Base-by-base conservation (phyloP, 768 basidiomycete genomes). In the Tulasnella sp. region DNA sequence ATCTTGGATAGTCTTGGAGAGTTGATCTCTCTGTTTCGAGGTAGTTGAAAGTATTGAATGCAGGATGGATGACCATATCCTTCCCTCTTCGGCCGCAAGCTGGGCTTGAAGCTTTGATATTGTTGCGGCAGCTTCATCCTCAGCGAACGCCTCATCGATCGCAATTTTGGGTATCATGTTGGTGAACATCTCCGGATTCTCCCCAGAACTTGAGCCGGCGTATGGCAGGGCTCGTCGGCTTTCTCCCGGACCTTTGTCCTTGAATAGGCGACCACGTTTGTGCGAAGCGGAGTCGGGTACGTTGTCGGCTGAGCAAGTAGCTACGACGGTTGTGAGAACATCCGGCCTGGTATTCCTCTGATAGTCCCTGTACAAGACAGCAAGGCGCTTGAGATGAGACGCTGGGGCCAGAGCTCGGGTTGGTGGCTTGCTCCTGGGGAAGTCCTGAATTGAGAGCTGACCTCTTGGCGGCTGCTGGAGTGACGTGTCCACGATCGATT, bases 101-200 rank as follows among this genome's bases (percentile, higher is more conserved):
- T 89, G 86, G 46, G 87, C 83, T 80, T 93, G 92, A 1, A 85
- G 85, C 81, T 90, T 92, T 61, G 91, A 90, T 87, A 79, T 78
- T 11, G 79, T 79, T 23, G 48, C 20, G 5, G 13, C 74, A 5
- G 69, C 23, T 42, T 77, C 77, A 29, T 39, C 46, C 20, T 77
- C 39, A 37, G 75, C 6, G 13, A 16, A 40, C 16, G 67, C n/a
- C 23, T 75, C 42, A 46, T 51, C n/a, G 67, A 48, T 76, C 3
- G 3, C 13, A 15, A 42, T 44, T 13, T 16, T 16, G 44, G 44
- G 44, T 10, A 16, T 13, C 44, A 44, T 23, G 37, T 39, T 40
- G 57, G 37, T 69, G 32, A 23, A n/a, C n/a, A 57, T 67, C 57
- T 44, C 57, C 20, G 32, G 40, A n/a, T 20, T 26, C 10, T 48